Evolutionary conservation across 768 basidiomycete genomes (phyloP).

Genomic region (Pleurotus eryngii): DNA sequence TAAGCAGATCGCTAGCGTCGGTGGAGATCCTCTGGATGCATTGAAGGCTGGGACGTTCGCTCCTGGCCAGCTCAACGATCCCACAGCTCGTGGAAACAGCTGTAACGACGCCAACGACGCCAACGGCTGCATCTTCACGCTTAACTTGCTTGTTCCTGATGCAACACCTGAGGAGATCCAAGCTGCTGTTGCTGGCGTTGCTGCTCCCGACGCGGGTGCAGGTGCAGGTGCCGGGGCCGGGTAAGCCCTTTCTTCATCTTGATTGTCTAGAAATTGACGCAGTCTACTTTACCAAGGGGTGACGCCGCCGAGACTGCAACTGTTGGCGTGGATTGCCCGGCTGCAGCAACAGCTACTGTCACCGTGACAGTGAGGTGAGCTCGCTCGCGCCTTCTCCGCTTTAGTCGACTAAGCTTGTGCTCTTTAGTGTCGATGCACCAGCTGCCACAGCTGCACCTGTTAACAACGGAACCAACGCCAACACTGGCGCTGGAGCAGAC

Average conservation of each 20-base stretch:
- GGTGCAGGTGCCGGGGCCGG: neutral
- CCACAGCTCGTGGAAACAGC: conserved; percentile 51
- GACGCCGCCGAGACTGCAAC: conserved; percentile 4
- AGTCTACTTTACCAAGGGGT: too few relatives aligned
- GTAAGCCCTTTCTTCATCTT: neutral
- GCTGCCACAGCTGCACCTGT: conserved; percentile 1
- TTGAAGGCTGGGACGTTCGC: conserved; percentile 61
- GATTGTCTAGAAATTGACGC: neutral
- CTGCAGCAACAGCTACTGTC: neutral
- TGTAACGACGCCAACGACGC: conserved; percentile 53
- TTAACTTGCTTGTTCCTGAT: conserved; percentile 54
- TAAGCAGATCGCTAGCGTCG: conserved; percentile 61
- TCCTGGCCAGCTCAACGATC: conserved; percentile 49
- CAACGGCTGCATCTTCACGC: conserved; percentile 59
- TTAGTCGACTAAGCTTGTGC: too few relatives aligned
- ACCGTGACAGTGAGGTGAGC: conserved; percentile 3
- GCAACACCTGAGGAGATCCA: conserved; percentile 56
- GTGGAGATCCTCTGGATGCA: conserved; percentile 56
- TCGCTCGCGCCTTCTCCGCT: neutral
- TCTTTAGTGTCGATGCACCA: neutral
- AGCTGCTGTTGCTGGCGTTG: conserved; percentile 42
- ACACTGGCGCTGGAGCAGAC: neutral
- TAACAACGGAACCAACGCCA: neutral
- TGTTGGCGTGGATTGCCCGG: neutral
- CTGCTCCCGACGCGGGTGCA: neutral